Conservation (phyloP, 257 asterid species). For the Scutellaria barbata region DNA sequence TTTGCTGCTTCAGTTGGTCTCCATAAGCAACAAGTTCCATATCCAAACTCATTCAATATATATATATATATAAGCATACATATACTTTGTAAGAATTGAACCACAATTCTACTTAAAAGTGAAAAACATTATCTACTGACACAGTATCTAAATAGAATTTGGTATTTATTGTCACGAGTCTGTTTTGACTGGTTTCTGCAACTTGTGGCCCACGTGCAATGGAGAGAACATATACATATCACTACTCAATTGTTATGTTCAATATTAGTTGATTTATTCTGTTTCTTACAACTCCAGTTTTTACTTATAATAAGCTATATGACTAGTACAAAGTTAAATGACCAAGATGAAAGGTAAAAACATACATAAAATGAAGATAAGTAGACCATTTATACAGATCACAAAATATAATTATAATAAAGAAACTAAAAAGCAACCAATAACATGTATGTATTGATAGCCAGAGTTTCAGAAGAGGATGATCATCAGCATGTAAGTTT, state of each 20-base stretch:
- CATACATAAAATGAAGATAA: too few relatives aligned
- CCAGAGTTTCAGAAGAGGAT: neutral
- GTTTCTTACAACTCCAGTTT: neutral
- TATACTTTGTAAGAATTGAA: neutral
- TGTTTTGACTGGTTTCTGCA: constrained; percentile 27
- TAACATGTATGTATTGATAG: neutral
- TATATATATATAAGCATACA: neutral
- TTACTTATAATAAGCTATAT: neutral
- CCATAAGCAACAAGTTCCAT: too few relatives aligned
- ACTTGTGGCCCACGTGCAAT: constrained; percentile 32
- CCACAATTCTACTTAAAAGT: neutral
- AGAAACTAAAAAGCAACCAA: neutral
- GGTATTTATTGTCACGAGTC: neutral
- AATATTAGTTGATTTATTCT: neutral
- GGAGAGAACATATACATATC: neutral
- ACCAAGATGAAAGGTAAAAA: too few relatives aligned
- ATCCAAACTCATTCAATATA: neutral
- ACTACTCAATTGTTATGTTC: constrained; percentile 30
- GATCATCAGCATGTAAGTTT: constrained; percentile 24
- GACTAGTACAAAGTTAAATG: neutral
- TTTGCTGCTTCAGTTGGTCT: too few relatives aligned
- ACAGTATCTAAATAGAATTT: neutral
- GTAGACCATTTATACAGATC: too few relatives aligned
- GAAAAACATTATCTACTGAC: constrained; percentile 7
- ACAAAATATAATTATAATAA: too few relatives aligned